A percentile compares a stretch with the other conserved stretches of the same genome.
Conservation (phyloP, 805 yeast genomes). For the Candida corydali region DNA sequence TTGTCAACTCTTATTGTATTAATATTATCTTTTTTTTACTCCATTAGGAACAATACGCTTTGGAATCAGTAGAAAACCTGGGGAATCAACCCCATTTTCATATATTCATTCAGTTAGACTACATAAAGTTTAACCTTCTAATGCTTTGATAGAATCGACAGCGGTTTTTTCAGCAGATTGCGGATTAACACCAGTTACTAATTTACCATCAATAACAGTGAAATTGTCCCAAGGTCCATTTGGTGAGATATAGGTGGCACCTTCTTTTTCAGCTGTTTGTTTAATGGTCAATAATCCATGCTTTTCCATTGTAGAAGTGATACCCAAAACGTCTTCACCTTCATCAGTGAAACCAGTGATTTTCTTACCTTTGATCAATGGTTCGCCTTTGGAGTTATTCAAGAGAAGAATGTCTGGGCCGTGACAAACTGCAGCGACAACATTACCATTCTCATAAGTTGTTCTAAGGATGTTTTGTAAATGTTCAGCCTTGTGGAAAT, state of each 20-base stretch:
- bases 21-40: too few species aligned
- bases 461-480: constrained; percentile 43
- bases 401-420: constrained; percentile 61
- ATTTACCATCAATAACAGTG: constrained; percentile 50
- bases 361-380: constrained; percentile 47
- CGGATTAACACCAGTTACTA: constrained; percentile 68
- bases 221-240: constrained; percentile 49
- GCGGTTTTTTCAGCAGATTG: constrained; percentile 52
- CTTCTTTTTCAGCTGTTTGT: constrained; percentile 31
- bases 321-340: constrained; percentile 41
- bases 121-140: constrained; percentile 1
- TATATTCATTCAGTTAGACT: too few species aligned
- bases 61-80: too few species aligned
- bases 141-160: constrained; percentile 24
- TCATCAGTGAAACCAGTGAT: constrained; percentile 59
- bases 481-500: constrained; percentile 49
- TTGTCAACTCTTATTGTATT: too few species aligned
- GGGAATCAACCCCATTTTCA: too few species aligned
- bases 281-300: constrained; percentile 32
- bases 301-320: constrained; percentile 17
- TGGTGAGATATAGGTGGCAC: constrained; percentile 46
- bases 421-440: constrained; percentile 64
- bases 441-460: constrained; percentile 49
- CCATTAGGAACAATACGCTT: too few species aligned
- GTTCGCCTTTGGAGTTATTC: constrained; percentile 38